A percentile compares a stretch with the other conserved stretches of the same genome.
phyloP scores from a whole-genome alignment of 495 filamentous ascomycete genomes.

The Podospora didyma region DNA sequence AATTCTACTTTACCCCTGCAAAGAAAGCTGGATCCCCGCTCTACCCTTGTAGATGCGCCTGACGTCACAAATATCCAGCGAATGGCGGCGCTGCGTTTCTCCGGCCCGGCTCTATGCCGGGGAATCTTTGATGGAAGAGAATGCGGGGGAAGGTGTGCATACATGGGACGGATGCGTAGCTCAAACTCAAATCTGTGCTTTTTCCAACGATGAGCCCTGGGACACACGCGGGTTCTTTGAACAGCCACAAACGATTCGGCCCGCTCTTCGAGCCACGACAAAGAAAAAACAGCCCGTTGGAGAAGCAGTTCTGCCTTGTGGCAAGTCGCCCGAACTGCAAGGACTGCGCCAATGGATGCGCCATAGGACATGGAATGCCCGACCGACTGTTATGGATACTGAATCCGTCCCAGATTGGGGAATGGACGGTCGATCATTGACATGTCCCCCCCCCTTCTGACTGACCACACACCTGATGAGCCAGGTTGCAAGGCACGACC shows the following conservation, averaged over 20 bases:
- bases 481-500: conserved; percentile 9
- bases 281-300: too few species aligned
- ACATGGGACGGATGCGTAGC: not conserved
- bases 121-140: conserved; percentile 8
- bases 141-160: conserved; percentile 16
- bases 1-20: not conserved
- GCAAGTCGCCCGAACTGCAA: too few species aligned
- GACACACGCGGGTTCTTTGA: too few species aligned
- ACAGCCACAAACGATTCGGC: too few species aligned
- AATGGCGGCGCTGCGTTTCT: conserved; percentile 5
- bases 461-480: not conserved
- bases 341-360: too few species aligned
- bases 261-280: too few species aligned
- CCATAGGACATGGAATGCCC: too few species aligned
- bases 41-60: not conserved
- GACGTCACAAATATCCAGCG: conserved; percentile 16
- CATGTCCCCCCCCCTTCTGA: not conserved
- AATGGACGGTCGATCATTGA: conserved; percentile 4
- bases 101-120: conserved; percentile 11
- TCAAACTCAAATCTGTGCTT: not conserved
- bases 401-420: not conserved
- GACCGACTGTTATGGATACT: too few species aligned
- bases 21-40: not conserved
- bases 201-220: conserved; percentile 1
- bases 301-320: too few species aligned